Conservation (phyloP, 352 stramenopile genomes). For the Phytophthora colocasiae region DNA sequence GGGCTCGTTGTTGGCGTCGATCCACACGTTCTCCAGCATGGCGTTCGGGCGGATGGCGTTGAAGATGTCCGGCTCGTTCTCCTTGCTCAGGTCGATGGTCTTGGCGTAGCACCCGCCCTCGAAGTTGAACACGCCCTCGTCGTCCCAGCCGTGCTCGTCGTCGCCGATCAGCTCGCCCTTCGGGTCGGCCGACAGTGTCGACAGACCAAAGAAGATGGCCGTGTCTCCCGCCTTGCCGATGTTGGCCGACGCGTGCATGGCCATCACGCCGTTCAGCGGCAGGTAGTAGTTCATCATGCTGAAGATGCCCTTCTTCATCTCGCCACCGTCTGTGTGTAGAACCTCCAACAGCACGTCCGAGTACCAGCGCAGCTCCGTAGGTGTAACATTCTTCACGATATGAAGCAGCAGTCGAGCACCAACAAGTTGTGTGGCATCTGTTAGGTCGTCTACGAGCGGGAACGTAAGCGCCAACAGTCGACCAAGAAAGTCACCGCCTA, state of each 20-base stretch:
- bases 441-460: conserved; percentile 80
- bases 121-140: conserved; percentile 99
- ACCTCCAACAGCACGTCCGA: conserved; percentile 78
- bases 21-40: conserved; percentile 96
- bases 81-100: conserved; percentile 96
- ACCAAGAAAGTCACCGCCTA: too few relatives aligned
- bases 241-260: conserved; percentile 99
- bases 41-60: conserved; percentile 96
- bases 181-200: conserved; percentile 91
- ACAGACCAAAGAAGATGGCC: conserved; percentile 98
- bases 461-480: conserved; percentile 81
- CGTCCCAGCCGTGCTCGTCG: conserved; percentile 97
- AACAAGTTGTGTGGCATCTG: conserved; percentile 65
- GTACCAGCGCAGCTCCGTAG: conserved; percentile 86
- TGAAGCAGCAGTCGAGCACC: conserved; percentile 69
- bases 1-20: conserved; percentile 82
- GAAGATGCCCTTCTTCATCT: conserved; percentile 99
- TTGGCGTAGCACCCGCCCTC: conserved; percentile 99
- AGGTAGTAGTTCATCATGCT: conserved; percentile 99
- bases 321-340: conserved; percentile 85
- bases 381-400: conserved; percentile 65
- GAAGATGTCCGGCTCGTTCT: conserved; percentile 98
- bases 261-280: conserved; percentile 94
- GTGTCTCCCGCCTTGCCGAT: conserved; percentile 96
- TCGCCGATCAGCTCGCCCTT: conserved; percentile 82